Base-by-base conservation (phyloP, 1,284 basidiomycete species). In the Schizophyllum amplum region DNA sequence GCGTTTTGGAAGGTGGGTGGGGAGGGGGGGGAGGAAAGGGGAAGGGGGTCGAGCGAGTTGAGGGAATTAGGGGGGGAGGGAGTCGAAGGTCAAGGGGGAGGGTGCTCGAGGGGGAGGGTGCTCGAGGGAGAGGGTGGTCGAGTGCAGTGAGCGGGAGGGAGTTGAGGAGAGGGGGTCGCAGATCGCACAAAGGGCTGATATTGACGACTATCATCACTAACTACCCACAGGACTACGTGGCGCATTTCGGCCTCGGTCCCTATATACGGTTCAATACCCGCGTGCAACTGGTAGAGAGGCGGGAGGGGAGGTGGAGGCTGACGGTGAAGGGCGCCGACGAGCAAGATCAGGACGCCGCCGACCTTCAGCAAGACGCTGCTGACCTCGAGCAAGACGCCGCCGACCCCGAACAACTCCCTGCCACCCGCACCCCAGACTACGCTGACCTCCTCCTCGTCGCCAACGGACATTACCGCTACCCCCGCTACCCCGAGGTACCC, bases 401-500 rank as follows among this genome's bases (percentile, higher is more conserved):
- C 69, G 27, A 33, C 2, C 87, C 82, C 61, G 86, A 91, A 62
- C 72, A 80, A 22, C 64, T 91, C 50, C 17, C 22, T n/a, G 47
- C 22, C 22, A n/a, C n/a, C n/a, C n/a, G n/a, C n/a, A n/a, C n/a
- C n/a, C n/a, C n/a, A n/a, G n/a, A n/a, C n/a, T n/a, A n/a, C n/a
- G n/a, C n/a, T n/a, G 47, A 20, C n/a, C 17, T n/a, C n/a, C 47
- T 49, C 5, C 69, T 91, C 48, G 75, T 89, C 21, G 85, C 84
- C 33, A 90, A 87, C 60, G 89, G 89, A 0, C 89, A 89, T 66
- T 85, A 87, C 65, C 76, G 73, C 49, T 62, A 77, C 13, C 89
- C 89, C 1, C 77, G 79, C 26, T 78, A 82, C 55, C 87, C 87
- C 2, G 58, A 71, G 48, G 75, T 77, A 7, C 77, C 82, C 3